Conservation (phyloP, 257 asterid species). For the Nicotiana obtusifolia region DNA sequence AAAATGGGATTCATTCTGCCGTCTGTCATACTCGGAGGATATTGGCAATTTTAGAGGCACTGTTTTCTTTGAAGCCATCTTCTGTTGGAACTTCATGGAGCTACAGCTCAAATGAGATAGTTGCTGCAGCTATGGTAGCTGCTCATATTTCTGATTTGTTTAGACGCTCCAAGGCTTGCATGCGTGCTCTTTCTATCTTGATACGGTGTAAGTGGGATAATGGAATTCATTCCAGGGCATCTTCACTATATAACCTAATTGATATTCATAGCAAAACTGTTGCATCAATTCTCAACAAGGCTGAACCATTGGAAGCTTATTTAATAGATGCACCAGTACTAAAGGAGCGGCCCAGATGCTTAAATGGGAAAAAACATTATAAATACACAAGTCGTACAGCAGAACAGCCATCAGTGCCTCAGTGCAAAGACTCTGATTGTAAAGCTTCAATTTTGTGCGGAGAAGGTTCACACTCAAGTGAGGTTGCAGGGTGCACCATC, state of each 20-base stretch:
- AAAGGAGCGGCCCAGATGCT: conserved; percentile 44
- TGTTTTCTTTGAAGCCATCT: conserved; percentile 91
- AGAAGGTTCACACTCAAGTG: conserved; percentile 31
- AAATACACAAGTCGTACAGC: conserved; percentile 52
- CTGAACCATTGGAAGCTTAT: conserved; percentile 92
- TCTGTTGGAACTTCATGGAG: conserved; percentile 91
- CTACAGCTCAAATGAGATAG: conserved; percentile 89
- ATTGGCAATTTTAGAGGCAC: conserved; percentile 87
- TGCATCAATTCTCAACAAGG: conserved; percentile 88
- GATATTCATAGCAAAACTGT: conserved; percentile 91
- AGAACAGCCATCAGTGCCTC: conserved; percentile 39
- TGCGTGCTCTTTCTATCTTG: conserved; percentile 78
- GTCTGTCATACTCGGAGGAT: conserved; percentile 83
- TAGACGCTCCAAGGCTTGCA: conserved; percentile 88
- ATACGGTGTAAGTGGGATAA: conserved; percentile 87
- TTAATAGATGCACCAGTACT: conserved; percentile 49
- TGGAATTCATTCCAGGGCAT: conserved; percentile 78
- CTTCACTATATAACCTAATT: conserved; percentile 86
- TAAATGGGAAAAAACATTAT: conserved; percentile 48
- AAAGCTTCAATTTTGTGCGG: conserved; percentile 29
- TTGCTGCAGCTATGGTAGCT: conserved; percentile 99
- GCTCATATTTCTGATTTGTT: conserved; percentile 96
- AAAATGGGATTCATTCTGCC: conserved; percentile 68
- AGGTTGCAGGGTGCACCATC: conserved; percentile 33
- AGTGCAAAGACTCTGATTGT: conserved; percentile 33